Evolutionary conservation across 2,329 filamentous ascomycete genomes (phyloP).

Genomic region (Scedosporium minutisporum): DNA sequence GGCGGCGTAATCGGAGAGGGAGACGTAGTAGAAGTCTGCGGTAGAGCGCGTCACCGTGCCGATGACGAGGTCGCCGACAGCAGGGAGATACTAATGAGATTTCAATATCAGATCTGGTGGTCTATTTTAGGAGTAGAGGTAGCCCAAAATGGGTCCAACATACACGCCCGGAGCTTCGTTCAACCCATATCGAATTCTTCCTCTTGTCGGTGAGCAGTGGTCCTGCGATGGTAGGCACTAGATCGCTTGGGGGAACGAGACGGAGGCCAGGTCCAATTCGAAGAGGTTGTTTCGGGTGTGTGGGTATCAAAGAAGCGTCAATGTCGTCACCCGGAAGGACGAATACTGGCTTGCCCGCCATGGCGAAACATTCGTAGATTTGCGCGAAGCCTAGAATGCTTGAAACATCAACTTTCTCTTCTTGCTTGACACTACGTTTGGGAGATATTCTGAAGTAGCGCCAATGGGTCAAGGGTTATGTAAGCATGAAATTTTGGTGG

Average conservation of each 20-base stretch:
- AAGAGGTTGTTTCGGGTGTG: conserved; percentile 58
- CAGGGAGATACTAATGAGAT: conserved; percentile 61
- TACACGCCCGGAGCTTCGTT: conserved; percentile 61
- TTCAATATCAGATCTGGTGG: background rate
- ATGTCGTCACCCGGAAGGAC: conserved; percentile 78
- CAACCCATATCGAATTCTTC: conserved; percentile 73
- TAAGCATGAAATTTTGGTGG: background rate
- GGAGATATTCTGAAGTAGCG: no score
- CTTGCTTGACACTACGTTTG: background rate
- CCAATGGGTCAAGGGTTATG: background rate
- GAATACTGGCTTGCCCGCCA: conserved; percentile 50
- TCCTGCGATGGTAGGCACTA: conserved; percentile 59
- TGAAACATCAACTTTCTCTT: background rate
- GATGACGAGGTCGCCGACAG: conserved; percentile 77
- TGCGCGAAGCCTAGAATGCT: background rate
- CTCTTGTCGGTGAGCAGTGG: conserved; percentile 56
- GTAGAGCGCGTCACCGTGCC: conserved; percentile 71
- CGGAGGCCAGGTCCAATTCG: conserved; percentile 78
- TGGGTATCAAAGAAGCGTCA: conserved; percentile 55
- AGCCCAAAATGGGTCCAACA: conserved; percentile 19
- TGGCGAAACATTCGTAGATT: conserved; percentile 19
- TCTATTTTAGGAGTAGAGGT: conserved; percentile 15
- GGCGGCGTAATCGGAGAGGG: conserved; percentile 55
- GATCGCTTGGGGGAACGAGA: conserved; percentile 66
- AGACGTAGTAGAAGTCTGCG: conserved; percentile 70